These are phyloP conservation scores for Fusarium liriodendri DNA, from an alignment of 2,329 filamentous ascomycete species.

Conservation along the genomic window DNA sequence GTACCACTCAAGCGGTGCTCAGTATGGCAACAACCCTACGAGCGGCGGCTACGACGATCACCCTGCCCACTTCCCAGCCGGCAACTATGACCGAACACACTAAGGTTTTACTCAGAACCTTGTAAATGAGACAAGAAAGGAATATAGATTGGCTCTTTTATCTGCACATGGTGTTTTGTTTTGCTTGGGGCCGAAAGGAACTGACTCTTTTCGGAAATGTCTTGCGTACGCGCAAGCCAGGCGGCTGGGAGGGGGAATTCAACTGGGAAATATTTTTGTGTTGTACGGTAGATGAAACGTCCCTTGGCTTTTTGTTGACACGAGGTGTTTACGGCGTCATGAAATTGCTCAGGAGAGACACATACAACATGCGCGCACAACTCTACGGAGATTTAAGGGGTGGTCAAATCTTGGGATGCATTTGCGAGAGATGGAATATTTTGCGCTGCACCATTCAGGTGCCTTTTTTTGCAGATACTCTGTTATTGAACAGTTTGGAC, in stretches of 20 bases:
- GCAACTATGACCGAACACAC: constrained; percentile 65
- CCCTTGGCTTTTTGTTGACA: constrained; percentile 31
- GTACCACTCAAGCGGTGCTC: constrained; percentile 52
- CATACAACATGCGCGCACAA: constrained; percentile 17
- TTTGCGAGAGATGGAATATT: constrained; percentile 29
- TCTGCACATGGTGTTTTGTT: constrained; percentile 34
- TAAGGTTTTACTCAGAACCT: constrained; percentile 40
- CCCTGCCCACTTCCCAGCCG: constrained; percentile 67
- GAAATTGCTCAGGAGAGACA: constrained; percentile 34
- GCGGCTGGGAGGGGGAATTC: background rate
- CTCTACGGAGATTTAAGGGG: constrained; percentile 4
- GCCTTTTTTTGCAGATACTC: constrained; percentile 11
- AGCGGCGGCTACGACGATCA: constrained; percentile 47
- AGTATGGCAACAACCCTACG: constrained; percentile 23
- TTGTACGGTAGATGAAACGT: constrained; percentile 39
- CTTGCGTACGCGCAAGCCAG: constrained; percentile 10
- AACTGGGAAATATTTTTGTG: constrained; percentile 21
- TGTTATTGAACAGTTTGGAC: constrained; percentile 17
- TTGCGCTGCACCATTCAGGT: constrained; percentile 13
- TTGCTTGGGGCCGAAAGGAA: constrained; percentile 27
- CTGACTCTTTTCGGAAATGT: constrained; percentile 23
- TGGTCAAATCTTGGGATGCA: constrained; percentile 21
- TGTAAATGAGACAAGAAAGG: constrained; percentile 31
- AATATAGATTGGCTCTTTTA: constrained; percentile 37
- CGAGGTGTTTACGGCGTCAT: constrained; percentile 39